Evolutionary conservation across 768 basidiomycete genomes (phyloP).

Genomic region (Mycena pura): DNA sequence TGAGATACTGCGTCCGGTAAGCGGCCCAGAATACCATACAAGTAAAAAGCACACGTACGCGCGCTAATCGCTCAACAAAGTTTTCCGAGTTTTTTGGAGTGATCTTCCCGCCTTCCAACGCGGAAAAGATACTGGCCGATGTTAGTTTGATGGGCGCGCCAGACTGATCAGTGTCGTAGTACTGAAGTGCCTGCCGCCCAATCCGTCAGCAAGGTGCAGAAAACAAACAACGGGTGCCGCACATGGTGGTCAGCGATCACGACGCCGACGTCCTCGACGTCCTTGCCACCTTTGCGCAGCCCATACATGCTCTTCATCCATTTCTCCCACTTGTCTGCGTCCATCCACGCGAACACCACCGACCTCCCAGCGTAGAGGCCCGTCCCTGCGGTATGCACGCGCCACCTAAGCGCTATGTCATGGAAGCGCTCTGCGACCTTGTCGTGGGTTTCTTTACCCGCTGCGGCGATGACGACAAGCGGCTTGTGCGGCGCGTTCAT

Average conservation of each 20-base stretch:
- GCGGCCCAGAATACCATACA: slow-evolving; percentile 2
- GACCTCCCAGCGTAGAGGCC: slow-evolving; percentile 52
- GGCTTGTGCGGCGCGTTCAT: slow-evolving; percentile 83
- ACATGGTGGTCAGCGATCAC: slow-evolving; percentile 87
- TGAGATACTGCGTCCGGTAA: slow-evolving; percentile 44
- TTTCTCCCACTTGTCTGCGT: slow-evolving; percentile 79
- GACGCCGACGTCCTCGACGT: slow-evolving; percentile 52
- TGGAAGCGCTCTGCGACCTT: slow-evolving; percentile 54
- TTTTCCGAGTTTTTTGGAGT: slow-evolving; percentile 72
- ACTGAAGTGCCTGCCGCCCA: slow-evolving; percentile 63
- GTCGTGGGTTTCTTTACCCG: slow-evolving; percentile 41
- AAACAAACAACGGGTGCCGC: slow-evolving; percentile 31
- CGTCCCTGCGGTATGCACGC: slow-evolving; percentile 47
- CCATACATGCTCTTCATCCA: slow-evolving; percentile 96
- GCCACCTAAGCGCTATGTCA: slow-evolving; percentile 69
- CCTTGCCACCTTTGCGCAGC: slow-evolving; percentile 42
- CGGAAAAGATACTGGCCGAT: slow-evolving; percentile 61
- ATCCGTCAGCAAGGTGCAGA: neutral
- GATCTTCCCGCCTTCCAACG: slow-evolving; percentile 68
- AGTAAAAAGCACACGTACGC: slow-evolving; percentile 48
- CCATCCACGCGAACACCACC: slow-evolving; percentile 91
- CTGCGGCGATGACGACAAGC: slow-evolving; percentile 78
- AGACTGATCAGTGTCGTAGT: slow-evolving; percentile 72
- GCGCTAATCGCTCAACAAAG: slow-evolving; percentile 66
- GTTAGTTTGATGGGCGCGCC: slow-evolving; percentile 65